Base-by-base conservation (phyloP, 2,329 filamentous ascomycete genomes). In the Claviceps purpurea region DNA sequence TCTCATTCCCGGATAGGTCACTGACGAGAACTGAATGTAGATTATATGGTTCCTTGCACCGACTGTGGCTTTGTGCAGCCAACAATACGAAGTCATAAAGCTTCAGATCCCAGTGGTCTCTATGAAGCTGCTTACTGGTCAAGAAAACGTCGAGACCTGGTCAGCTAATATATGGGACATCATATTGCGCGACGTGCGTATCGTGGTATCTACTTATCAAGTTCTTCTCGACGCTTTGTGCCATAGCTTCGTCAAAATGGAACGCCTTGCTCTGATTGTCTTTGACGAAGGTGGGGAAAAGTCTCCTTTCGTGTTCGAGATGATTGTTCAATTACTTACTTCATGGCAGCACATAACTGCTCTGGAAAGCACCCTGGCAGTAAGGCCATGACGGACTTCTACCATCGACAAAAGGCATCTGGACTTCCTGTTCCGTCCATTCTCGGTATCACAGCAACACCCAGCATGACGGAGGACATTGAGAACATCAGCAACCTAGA, bases 381-480 rank as follows among this genome's bases (percentile, higher is more conserved):
- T 52, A 76, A 71, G 41, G 84, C 95, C 38, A 91, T 95, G 85
- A 70, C 67, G 30, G 70, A 81, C 34, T 84, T 85, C 57, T 95
- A 94, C 60, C 77, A 81, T 55, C 68, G 71, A 30, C 65, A 63
- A 18, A 73, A 73, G 49, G 56, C 51, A 0, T 56, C 52, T 2
- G 72, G 71, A 0, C 54, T 64, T 0, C 48, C 60, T 0, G 65
- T 79, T 1, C 89, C 89, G 0, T 72, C 74, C 20, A 83, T 95
- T 30, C 70, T 95, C 5, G 89, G 89, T 0, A 71, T 95, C 24
- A 90, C 85, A 6, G 89, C 89, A 1, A 94, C 86, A 55, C 89
- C 89, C 0, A 76, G 87, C 3, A 80, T 84, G 57, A 78, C 73
- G 52, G 79, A 76, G 1, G 75, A 75, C 16, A 63, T 74, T 1